Base-by-base conservation (phyloP, 2,329 filamentous ascomycete genomes). In the Paracamarosporium sp. region DNA sequence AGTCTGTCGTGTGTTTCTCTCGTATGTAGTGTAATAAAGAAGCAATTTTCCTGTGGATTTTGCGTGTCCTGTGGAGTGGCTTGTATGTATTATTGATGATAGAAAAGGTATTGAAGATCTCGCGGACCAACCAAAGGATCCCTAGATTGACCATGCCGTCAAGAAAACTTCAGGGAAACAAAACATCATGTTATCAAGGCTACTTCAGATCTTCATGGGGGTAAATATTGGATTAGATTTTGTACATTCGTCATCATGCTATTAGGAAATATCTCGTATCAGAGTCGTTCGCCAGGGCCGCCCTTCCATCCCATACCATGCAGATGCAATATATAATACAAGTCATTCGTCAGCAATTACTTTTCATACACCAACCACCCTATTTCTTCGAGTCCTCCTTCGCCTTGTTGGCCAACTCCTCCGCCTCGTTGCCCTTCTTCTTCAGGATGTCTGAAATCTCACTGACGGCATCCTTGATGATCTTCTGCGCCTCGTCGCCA, bases 401-500 rank as follows among this genome's bases (percentile, higher is more conserved):
- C 0, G 73, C 71, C 64, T 73, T 72, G 56, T 73, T 62, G 0
- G 73, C 73, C 53, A 76, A 45, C 50, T 70, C 59, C 12, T 67
- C 52, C 24, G 72, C 73, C 62, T 74, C 68, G 20, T 70, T 68
- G 15, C 72, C 63, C 60, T 67, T 72, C 69, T 73, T 75, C 64
- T 71, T 72, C 44, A 76, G 56, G 9, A 76, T 59, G 35, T 74
- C 68, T 4, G 65, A 67, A 38, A 76, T 74, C 65, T 76, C 73
- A 3, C 61, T 63, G 7, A 77, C 64, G 4, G 76, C 89, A 71
- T 90, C 88, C 76, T 87, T 87, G 50, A 90, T 74, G 35, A 92
- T 79, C 75, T 87, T 84, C 80, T 92, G 85, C 2, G 88, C 89
- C 73, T 92, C 88, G 5, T 87, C 81, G 48, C 85, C 86, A 72